These are phyloP conservation scores for Musa balbisiana DNA, from an alignment of 202 grass and related monocot genomes.

Conservation along the genomic window DNA sequence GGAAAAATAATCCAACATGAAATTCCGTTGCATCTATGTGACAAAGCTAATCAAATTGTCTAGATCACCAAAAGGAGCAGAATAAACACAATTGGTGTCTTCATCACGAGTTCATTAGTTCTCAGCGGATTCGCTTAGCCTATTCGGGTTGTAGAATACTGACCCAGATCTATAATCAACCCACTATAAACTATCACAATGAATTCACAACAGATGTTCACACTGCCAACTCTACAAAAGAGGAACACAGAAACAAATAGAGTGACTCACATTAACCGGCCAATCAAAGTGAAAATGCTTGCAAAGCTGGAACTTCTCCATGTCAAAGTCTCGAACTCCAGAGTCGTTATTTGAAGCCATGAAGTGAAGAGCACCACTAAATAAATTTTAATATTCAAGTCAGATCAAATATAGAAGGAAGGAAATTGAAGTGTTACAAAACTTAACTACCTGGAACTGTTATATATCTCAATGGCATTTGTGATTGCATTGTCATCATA, in stretches of 20 bases:
- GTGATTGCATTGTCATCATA: conserved; percentile 66
- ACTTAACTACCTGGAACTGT: conserved; percentile 52
- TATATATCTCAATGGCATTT: conserved; percentile 78
- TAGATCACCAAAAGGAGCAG: no score
- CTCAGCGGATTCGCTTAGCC: no score
- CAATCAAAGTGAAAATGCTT: conserved; percentile 56
- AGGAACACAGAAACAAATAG: neutral
- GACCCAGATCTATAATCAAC: neutral
- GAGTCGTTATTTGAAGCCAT: conserved; percentile 74
- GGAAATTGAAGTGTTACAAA: conserved; percentile 1
- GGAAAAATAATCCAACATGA: conserved; percentile 4
- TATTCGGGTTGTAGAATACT: neutral
- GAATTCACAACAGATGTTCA: neutral
- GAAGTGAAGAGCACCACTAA: conserved; percentile 72
- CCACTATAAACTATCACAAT: neutral
- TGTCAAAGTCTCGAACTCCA: conserved; percentile 69
- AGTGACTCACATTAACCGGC: conserved; percentile 58
- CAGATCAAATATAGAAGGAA: conserved; percentile 10
- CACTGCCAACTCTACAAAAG: neutral
- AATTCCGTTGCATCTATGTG: neutral
- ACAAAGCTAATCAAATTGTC: neutral
- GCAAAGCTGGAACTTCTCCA: conserved; percentile 70
- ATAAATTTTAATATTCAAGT: conserved; percentile 12
- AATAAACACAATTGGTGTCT: no score
- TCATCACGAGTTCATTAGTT: no score